Evolutionary conservation across 139 green algal species (phyloP).

Genomic region (Astrephomene gubernaculifera): DNA sequence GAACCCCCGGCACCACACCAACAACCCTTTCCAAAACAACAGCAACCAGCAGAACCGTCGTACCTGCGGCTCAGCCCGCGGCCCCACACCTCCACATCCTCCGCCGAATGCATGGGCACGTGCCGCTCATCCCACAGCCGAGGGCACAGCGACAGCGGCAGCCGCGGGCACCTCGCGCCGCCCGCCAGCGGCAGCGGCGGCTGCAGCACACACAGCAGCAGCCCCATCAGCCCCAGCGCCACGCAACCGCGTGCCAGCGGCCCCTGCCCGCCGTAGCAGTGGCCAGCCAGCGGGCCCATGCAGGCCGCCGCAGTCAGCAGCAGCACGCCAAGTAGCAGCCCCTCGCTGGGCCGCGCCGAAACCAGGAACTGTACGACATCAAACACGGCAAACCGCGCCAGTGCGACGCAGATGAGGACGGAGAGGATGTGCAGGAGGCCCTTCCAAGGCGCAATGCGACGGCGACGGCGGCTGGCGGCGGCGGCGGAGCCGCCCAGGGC

Average conservation of each 20-base stretch:
- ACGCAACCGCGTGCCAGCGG: constrained; percentile 33
- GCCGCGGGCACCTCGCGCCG: constrained; percentile 80
- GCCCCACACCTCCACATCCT: constrained; percentile 90
- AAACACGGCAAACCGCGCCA: constrained; percentile 89
- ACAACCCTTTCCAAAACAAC: neutral
- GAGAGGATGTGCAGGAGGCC: constrained; percentile 62
- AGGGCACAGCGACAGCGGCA: constrained; percentile 84
- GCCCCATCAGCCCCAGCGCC: constrained; percentile 50
- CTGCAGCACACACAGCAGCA: constrained; percentile 70
- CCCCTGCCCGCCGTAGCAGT: constrained; percentile 66
- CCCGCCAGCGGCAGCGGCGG: constrained; percentile 88
- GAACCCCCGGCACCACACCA: too few relatives aligned
- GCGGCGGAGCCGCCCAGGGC: constrained; percentile 56
- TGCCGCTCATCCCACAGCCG: constrained; percentile 93
- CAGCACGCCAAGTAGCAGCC: constrained; percentile 82
- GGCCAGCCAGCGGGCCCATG: constrained; percentile 77
- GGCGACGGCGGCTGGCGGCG: constrained; percentile 16
- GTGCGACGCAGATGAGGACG: constrained; percentile 68
- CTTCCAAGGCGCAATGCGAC: constrained; percentile 65
- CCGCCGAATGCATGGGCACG: constrained; percentile 81
- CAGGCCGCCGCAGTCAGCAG: constrained; percentile 66
- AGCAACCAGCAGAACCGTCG: neutral
- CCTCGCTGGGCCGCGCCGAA: constrained; percentile 80
- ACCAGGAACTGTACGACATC: constrained; percentile 76
- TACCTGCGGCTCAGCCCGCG: constrained; percentile 61